Evolutionary conservation across 1,284 basidiomycete genomes (phyloP).

Genomic region (Ustilago lituana): DNA sequence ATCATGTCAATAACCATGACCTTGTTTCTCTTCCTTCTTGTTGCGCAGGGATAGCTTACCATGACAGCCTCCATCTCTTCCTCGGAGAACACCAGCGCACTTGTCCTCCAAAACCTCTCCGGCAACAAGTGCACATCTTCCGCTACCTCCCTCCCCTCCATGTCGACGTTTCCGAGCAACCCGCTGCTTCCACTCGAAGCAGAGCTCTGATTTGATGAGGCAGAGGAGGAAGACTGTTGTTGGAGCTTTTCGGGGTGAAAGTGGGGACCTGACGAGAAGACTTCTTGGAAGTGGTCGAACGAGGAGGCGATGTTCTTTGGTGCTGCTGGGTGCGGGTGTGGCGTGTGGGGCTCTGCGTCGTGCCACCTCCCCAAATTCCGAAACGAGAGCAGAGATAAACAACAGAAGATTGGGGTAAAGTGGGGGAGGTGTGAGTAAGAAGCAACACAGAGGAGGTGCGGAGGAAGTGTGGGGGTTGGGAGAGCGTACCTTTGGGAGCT

Average conservation of each 20-base stretch:
- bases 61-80: conserved; percentile 64
- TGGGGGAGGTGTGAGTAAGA: too few relatives aligned
- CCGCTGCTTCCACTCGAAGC: conserved; percentile 3
- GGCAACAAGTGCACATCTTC: conserved; percentile 50
- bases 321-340: conserved; percentile 64
- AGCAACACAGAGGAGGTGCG: too few relatives aligned
- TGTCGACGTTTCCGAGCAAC: conserved; percentile 16
- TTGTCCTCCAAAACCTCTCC: conserved; percentile 62
- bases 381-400: too few relatives aligned
- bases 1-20: too few relatives aligned
- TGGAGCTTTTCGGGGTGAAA: conserved; percentile 62
- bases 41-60: too few relatives aligned
- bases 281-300: conserved; percentile 61
- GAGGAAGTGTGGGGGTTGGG: too few relatives aligned
- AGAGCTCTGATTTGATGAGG: not conserved
- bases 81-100: conserved; percentile 45
- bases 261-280: conserved; percentile 60
- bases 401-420: too few relatives aligned
- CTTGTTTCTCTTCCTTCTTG: too few relatives aligned
- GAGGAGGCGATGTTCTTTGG: conserved; percentile 48
- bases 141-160: conserved; percentile 32
- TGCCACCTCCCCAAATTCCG: too few relatives aligned
- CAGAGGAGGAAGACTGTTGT: conserved; percentile 2
- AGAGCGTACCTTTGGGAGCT: conserved; percentile 55
- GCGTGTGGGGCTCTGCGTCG: conserved; percentile 48